phyloP scores from a whole-genome alignment of 179 eudicot species.

The Silene coronaria region DNA sequence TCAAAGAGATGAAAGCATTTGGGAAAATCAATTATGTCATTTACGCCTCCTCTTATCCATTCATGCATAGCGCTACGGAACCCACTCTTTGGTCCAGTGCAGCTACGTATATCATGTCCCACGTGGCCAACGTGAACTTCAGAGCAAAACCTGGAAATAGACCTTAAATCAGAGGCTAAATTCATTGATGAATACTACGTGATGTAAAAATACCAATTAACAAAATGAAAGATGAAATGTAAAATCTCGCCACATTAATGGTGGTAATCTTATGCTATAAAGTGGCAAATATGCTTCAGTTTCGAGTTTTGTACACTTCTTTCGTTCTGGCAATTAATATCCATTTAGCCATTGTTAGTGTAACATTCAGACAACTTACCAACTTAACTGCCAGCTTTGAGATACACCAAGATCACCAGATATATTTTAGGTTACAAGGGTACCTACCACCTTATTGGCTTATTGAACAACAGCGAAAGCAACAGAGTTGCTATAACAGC shows the following conservation, averaged over 20 bases:
- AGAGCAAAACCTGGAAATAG: conserved; percentile 40
- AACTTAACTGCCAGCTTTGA: background rate
- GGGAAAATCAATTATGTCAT: conserved; percentile 44
- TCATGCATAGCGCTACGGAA: conserved; percentile 46
- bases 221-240: background rate
- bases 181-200: background rate
- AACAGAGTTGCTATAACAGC: background rate
- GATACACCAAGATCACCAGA: too few species aligned
- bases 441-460: too few species aligned
- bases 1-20: conserved; percentile 56
- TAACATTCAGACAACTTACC: background rate
- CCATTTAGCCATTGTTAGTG: background rate
- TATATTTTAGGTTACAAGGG: background rate
- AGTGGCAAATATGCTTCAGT: background rate
- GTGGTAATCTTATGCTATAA: background rate
- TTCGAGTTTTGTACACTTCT: background rate
- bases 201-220: background rate
- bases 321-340: background rate
- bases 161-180: conserved; percentile 4
- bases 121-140: conserved; percentile 53
- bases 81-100: conserved; percentile 53
- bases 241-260: background rate
- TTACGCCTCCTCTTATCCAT: conserved; percentile 41
- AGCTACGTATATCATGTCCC: conserved; percentile 62
- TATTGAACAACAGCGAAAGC: background rate